Base-by-base conservation (phyloP, 2,329 filamentous ascomycete species). In the Balansia obtecta region DNA sequence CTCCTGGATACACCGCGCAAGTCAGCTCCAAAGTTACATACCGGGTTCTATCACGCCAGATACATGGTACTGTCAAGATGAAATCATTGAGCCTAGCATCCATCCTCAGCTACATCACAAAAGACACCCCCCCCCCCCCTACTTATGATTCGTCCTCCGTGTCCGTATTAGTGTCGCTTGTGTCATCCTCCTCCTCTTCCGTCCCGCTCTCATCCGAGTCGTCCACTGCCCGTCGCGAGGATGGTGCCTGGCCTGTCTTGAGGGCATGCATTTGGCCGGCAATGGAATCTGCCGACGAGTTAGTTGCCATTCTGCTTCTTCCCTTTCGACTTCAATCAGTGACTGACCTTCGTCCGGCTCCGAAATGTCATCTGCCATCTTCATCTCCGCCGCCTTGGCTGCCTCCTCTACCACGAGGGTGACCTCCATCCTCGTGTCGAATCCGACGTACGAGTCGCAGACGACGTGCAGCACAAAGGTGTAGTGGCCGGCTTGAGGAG, bases 331-430 rank as follows among this genome's bases (percentile, higher is more conserved):
- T n/a, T n/a, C n/a, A n/a, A n/a, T n/a, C n/a, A 55, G 50, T 39
- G 50, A 46, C 83, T 74, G 76, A 95, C 93, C 93, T 75, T 98
- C 93, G 56, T 97, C 93, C 37, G 94, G 93, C 66, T 98, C 93
- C 64, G 88, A 95, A 57, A 98, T 98, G 52, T 98, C 93, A 60
- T 95, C 93, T 58, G 96, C 89, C 45, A 83, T 86, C 48, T 80
- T 79, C 63, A 95, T 83, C 57, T 85, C 79, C 18, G 80, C 84
- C 5, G 88, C 90, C 71, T 91, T 93, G 67, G 80, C 86, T 34
- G 87, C 83, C 60, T 97, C 90, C 61, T 95, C 89, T 9, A 98
- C 88, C 30, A 85, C 79, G 49, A 98, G 76, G 1, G 86, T 89
- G 30, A 95, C 88, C 62, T 96, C 88, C 75, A 88, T 81, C 75